phyloP scores from a whole-genome alignment of 2,329 filamentous ascomycete genomes.

The Ceratocystis ficicola region DNA sequence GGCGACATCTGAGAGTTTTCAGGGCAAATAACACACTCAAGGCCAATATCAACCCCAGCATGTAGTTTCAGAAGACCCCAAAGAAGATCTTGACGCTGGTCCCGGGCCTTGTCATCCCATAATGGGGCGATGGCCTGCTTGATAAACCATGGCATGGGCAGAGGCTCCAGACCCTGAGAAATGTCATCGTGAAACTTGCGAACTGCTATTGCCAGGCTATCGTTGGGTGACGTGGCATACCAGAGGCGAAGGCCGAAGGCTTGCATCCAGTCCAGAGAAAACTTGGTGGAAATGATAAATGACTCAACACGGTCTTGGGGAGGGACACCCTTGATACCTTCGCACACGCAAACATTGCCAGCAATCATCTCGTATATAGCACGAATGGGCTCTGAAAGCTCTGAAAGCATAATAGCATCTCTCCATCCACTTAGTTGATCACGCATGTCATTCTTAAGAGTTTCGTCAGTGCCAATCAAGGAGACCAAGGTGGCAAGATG shows the following conservation, averaged over 20 bases:
- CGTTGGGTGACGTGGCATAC: conserved; percentile 62
- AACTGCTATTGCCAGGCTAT: conserved; percentile 62
- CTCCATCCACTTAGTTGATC: conserved; percentile 78
- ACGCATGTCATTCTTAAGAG: conserved; percentile 59
- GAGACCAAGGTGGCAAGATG: conserved; percentile 75
- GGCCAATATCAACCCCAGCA: conserved; percentile 42
- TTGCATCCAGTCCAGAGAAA: conserved; percentile 83
- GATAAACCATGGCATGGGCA: conserved; percentile 59
- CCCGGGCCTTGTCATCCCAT: conserved; percentile 48
- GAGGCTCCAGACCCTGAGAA: conserved; percentile 54
- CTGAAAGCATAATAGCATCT: conserved; percentile 68
- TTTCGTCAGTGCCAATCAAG: conserved; percentile 62
- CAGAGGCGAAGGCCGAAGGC: conserved; percentile 83
- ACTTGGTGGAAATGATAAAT: conserved; percentile 72
- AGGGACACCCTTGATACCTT: conserved; percentile 60
- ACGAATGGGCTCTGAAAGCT: conserved; percentile 73
- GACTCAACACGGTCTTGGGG: conserved; percentile 68
- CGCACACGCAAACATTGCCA: conserved; percentile 73
- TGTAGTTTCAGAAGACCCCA: conserved; percentile 82
- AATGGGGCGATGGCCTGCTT: conserved; percentile 45
- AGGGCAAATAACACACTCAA: conserved; percentile 63
- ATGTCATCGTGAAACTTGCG: conserved; percentile 62
- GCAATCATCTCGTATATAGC: conserved; percentile 81
- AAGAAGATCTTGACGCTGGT: conserved; percentile 60
- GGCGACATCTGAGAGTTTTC: conserved; percentile 65